phyloP scores from a whole-genome alignment of 2,329 filamentous ascomycete genomes.

The Monosporascus cannonballus region DNA sequence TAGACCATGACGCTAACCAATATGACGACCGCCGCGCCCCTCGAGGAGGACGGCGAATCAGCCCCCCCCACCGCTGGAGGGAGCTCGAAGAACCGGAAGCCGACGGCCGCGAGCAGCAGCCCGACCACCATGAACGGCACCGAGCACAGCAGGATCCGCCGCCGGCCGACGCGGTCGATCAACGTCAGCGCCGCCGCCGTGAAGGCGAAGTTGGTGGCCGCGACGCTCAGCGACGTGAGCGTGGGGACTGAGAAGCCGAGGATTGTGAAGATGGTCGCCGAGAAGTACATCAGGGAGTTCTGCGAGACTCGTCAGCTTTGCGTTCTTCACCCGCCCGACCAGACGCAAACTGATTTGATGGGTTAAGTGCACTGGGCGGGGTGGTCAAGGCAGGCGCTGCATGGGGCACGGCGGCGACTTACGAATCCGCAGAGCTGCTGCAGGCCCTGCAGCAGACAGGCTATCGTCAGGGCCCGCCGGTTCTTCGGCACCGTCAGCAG shows the following conservation, averaged over 20 bases:
- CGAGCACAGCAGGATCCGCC: constrained; percentile 74
- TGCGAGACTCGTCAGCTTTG: constrained; percentile 20
- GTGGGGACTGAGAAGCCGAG: constrained; percentile 76
- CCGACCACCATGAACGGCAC: constrained; percentile 78
- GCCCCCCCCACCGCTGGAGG: constrained; percentile 16
- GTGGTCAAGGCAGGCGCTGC: neutral
- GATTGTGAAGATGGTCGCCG: constrained; percentile 72
- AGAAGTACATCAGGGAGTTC: constrained; percentile 92
- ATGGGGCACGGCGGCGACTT: constrained; percentile 26
- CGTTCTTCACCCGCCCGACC: neutral
- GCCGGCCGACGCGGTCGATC: constrained; percentile 74
- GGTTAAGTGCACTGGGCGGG: too few relatives aligned
- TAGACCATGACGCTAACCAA: constrained; percentile 74
- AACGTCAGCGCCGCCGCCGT: constrained; percentile 68
- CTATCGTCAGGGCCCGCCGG: constrained; percentile 72
- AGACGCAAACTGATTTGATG: too few relatives aligned
- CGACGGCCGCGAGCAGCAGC: constrained; percentile 62
- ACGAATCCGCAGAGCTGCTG: constrained; percentile 86
- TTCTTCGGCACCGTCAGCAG: constrained; percentile 56
- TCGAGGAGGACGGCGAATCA: constrained; percentile 17
- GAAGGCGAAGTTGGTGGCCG: constrained; percentile 76
- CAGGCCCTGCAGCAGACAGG: constrained; percentile 77
- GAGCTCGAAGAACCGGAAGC: constrained; percentile 62
- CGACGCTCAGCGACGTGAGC: constrained; percentile 72
- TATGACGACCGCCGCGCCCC: constrained; percentile 48